Evolutionary conservation across 1,284 basidiomycete species (phyloP).

Genomic region (Phaffia rhodozyma): DNA sequence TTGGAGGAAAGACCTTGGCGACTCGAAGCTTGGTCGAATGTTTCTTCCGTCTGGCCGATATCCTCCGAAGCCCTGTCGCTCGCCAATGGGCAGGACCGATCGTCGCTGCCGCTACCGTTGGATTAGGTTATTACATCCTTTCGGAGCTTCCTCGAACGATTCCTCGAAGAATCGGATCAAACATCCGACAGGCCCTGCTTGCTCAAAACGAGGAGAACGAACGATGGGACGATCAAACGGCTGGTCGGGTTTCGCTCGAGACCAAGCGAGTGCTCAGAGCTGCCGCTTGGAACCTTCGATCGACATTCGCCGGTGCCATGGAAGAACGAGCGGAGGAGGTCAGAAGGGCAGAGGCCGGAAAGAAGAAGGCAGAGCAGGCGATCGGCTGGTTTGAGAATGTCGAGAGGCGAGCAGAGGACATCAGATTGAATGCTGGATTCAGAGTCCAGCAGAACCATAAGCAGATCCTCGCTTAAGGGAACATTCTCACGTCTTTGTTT

Average conservation of each 20-base stretch:
- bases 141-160: constrained; percentile 81
- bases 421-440: constrained; percentile 36
- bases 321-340: constrained; percentile 67
- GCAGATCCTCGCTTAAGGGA: background rate
- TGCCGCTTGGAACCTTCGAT: constrained; percentile 82
- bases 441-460: background rate
- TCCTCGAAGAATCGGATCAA: constrained; percentile 76
- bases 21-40: constrained; percentile 65
- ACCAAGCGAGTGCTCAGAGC: constrained; percentile 86
- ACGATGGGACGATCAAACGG: constrained; percentile 58
- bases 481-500: background rate
- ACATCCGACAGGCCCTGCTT: constrained; percentile 27
- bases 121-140: constrained; percentile 69
- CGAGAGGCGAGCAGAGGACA: constrained; percentile 45
- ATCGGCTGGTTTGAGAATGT: constrained; percentile 57
- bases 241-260: constrained; percentile 64
- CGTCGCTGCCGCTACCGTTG: constrained; percentile 61
- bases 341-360: constrained; percentile 60
- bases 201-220: constrained; percentile 25
- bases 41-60: constrained; percentile 56
- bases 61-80: constrained; percentile 68
- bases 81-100: constrained; percentile 82
- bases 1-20: constrained; percentile 67
- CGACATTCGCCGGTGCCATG: constrained; percentile 68
- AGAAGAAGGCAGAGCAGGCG: constrained; percentile 57